Conservation (phyloP, 768 basidiomycete genomes). For the Fomitopsis serialis region DNA sequence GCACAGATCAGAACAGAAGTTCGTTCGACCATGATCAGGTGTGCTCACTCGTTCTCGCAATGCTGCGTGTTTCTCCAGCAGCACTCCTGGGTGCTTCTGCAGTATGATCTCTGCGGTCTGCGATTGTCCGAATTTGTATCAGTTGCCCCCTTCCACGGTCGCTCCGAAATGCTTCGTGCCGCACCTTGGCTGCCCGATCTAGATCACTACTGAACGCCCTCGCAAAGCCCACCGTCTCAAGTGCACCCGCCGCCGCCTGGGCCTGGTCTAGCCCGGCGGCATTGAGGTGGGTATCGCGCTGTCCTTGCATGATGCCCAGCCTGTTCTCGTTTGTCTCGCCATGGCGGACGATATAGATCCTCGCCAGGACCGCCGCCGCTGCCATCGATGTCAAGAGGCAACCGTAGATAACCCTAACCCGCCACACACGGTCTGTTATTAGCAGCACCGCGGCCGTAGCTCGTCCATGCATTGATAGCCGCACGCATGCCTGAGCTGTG, state of each 20-base stretch:
- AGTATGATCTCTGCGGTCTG: slow-evolving; percentile 69
- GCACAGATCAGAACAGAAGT: neutral
- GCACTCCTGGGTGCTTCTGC: slow-evolving; percentile 41
- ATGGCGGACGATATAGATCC: slow-evolving; percentile 67
- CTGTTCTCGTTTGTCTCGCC: slow-evolving; percentile 74
- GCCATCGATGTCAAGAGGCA: neutral
- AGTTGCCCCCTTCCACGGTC: neutral
- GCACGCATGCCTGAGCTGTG: too few relatives aligned
- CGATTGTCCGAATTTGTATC: neutral
- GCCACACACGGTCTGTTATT: neutral
- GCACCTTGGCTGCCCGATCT: slow-evolving; percentile 58
- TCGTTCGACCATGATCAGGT: neutral
- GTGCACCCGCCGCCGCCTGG: slow-evolving; percentile 42
- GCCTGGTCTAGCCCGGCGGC: slow-evolving; percentile 58
- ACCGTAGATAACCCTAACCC: slow-evolving; percentile 1
- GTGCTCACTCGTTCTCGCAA: slow-evolving; percentile 64
- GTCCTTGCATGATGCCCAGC: slow-evolving; percentile 65
- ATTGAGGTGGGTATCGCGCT: slow-evolving; percentile 65
- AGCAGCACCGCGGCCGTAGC: too few relatives aligned
- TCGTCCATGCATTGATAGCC: too few relatives aligned
- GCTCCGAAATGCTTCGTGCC: slow-evolving; percentile 3
- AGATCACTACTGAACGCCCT: slow-evolving; percentile 71
- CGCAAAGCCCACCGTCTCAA: slow-evolving; percentile 51
- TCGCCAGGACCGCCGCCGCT: slow-evolving; percentile 29
- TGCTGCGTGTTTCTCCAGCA: slow-evolving; percentile 37